A percentile compares a stretch with the other conserved stretches of the same genome.
These are phyloP conservation scores for Sextonia rubra DNA, from an alignment of 164 flowering plant genomes.

Conservation along the genomic window DNA sequence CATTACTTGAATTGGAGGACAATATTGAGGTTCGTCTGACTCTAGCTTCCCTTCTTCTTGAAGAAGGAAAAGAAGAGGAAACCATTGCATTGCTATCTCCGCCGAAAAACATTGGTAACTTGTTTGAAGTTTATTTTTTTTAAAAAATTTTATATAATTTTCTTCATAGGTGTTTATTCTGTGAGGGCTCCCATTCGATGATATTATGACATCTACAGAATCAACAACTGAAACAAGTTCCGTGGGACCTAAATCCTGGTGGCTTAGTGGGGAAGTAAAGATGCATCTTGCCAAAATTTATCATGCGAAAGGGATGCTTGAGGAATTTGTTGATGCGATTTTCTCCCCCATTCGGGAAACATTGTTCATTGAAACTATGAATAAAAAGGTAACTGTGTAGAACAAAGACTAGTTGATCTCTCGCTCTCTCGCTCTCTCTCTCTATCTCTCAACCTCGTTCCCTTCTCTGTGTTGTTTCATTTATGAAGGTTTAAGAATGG, in stretches of 20 bases:
- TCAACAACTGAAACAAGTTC: slow-evolving; percentile 18
- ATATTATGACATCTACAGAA: slow-evolving; percentile 20
- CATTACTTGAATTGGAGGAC: slow-evolving; percentile 31
- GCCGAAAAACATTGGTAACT: slow-evolving; percentile 40
- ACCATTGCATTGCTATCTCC: slow-evolving; percentile 67
- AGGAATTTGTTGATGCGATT: slow-evolving; percentile 58
- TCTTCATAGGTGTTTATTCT: neutral
- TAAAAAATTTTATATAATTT: too few species aligned
- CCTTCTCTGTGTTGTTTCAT: neutral
- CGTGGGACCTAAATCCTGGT: slow-evolving; percentile 50
- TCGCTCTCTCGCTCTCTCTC: slow-evolving; percentile 3
- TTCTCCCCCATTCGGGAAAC: slow-evolving; percentile 55
- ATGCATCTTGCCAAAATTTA: slow-evolving; percentile 56
- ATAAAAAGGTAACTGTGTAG: slow-evolving; percentile 41
- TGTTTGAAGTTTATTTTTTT: neutral
- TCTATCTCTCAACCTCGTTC: neutral
- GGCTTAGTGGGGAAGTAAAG: slow-evolving; percentile 55
- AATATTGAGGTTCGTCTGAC: slow-evolving; percentile 53
- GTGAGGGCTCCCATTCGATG: neutral
- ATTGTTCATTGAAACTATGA: slow-evolving; percentile 40
- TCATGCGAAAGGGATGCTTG: slow-evolving; percentile 50
- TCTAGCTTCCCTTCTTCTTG: slow-evolving; percentile 63
- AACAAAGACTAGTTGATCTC: neutral
- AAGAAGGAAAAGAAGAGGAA: slow-evolving; percentile 64
- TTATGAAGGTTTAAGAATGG: too few species aligned